Conservation (phyloP, 768 basidiomycete species). For the Boletus speciosus region DNA sequence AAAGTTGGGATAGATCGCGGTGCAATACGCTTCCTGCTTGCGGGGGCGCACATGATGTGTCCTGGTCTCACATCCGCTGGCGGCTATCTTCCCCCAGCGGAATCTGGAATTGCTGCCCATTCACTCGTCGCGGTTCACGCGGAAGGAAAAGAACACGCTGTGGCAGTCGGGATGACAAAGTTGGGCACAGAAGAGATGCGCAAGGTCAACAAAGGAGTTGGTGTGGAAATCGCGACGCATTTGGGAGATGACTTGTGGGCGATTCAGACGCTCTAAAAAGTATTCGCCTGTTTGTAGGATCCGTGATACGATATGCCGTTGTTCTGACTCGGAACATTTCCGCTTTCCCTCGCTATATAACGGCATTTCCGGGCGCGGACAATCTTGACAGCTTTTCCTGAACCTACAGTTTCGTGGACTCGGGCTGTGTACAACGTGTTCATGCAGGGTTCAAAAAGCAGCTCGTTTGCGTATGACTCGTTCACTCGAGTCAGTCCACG, state of each 20-base stretch:
- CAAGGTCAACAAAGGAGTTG: conserved; percentile 84
- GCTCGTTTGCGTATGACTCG: conserved; percentile 40
- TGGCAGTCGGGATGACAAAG: conserved; percentile 81
- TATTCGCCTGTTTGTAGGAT: neutral
- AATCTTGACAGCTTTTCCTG: neutral
- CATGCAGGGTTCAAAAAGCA: conserved; percentile 16
- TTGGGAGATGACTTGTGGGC: conserved; percentile 89
- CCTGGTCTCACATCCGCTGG: conserved; percentile 94
- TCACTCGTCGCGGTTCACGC: conserved; percentile 85
- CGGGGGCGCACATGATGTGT: conserved; percentile 95
- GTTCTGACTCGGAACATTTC: conserved; percentile 15
- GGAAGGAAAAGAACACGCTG: conserved; percentile 93
- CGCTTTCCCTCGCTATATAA: neutral
- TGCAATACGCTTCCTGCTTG: conserved; percentile 94
- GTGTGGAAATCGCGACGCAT: conserved; percentile 82
- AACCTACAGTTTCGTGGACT: neutral
- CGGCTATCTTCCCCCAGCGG: conserved; percentile 77
- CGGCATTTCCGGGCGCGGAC: neutral
- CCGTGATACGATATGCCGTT: neutral
- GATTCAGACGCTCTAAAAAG: conserved; percentile 53
- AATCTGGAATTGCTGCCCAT: conserved; percentile 63
- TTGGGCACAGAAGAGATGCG: conserved; percentile 87
- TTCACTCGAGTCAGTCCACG: conserved; percentile 50
- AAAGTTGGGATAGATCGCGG: conserved; percentile 91
- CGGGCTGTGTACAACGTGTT: neutral